Evolutionary conservation across 2,329 filamentous ascomycete genomes (phyloP), one percentile per base, ranked within the genome.

Genomic region (Coccinonectria pachysandricola): DNA sequence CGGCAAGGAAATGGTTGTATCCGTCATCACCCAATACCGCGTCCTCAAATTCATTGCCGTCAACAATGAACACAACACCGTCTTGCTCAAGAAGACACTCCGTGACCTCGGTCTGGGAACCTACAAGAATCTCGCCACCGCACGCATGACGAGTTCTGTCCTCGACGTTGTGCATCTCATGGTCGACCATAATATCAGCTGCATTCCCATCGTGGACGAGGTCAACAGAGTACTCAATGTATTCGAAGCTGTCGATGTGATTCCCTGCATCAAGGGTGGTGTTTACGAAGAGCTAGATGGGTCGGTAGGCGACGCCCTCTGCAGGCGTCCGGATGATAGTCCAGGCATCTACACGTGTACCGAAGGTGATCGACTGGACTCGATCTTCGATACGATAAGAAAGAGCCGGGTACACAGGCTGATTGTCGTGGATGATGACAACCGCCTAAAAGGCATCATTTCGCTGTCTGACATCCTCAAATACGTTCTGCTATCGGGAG

Each of bases 31-130:
- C 1, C 91, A 98, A 56, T 98, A 98, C 57, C 81, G 92, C 32
- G 96, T 98, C 43, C 72, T 98, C 39, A 98, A 98, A 54, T 98
- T 98, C 54, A 92, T 98, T 36, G 87, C 91, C 8, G 88, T 98
- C 56, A 98, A 98, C 56, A 74, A 72, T 43, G 73, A 78, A 46
- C 76, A 79, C 43, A 82, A 93, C 50, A 95, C 88, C 4, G 79
- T 92, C 44, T 72, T 86, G 49, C 62, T 98, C 35, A 83, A 84
- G 50, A 95, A 93, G 59, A 79, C 85, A 7, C 66, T 98, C 30
- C 73, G 75, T 34, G 86, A 95, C 36, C 71, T 96, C 29, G 74
- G 75, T 14, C 66, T 98, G 7, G 92, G 91, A 26, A 88, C 85
- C 2, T 96, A 94, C 53, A 62, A 68, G 12, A 70, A 84, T 40